Base-by-base conservation (phyloP, 2,329 filamentous ascomycete genomes). In the Paraphoma sp. region DNA sequence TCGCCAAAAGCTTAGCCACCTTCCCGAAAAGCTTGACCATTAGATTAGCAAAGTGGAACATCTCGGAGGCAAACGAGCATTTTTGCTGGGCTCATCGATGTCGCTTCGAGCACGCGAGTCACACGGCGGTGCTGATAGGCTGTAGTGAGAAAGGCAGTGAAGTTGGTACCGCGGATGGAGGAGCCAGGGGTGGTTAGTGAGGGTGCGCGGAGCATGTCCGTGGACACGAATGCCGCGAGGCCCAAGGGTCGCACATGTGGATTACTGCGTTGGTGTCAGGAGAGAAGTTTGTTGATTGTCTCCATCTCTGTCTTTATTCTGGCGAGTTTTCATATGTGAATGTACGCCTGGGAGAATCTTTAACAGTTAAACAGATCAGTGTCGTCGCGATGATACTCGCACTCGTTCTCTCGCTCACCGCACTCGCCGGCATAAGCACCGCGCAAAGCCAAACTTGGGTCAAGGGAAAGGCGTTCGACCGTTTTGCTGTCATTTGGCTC, bases 401-500 rank as follows among this genome's bases (percentile, higher is more conserved):
- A 38, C 16, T 57, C 10, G 23, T 63, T 10, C 42, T 67, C 2
- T 60, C 60, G 9, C 45, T 65, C 42, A 53, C 59, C n/a, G 14
- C 68, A 29, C 52, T 65, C 12, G 56, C 59, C 4, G 54, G 28
- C 12, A 2, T 56, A n/a, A 51, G 36, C 51, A 57, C 56, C 9
- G 86, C 83, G 31, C 87, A 83, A 72, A 10, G 9, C 33, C 33
- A 10, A 36, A 36, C 33, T 6, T 72, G 86, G 67, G 86, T 93
- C 49, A 83, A 86, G 70, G 91, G 91, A 59, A 86, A 88, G 70
- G 86, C 83, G 0, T 93, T 93, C 71, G 84, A 92, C 71, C 86
- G 90, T 14, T 85, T 91, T 59, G 86, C 87, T 53, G 84, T 87
- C 54, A 87, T 93, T 74, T 93, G 89, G 87, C 82, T 92, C 46